Evolutionary conservation across 306 rosid genomes (phyloP), one percentile per base, ranked within the genome.

Genomic region (Crataegus laevigata): DNA sequence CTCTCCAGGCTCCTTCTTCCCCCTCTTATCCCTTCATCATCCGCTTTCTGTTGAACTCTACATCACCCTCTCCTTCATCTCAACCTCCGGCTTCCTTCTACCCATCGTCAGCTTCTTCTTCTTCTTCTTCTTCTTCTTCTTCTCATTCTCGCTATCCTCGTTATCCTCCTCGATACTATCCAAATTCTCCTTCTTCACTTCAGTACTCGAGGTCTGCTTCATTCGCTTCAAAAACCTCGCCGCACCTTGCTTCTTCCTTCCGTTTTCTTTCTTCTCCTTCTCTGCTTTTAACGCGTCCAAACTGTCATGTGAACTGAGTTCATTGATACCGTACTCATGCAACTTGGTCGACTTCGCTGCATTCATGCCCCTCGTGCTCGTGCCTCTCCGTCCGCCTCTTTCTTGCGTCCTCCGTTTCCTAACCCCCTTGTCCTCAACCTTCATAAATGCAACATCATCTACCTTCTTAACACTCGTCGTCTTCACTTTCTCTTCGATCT

Each of bases 191-290:
- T 62, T 83, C 26, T 68, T 78, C 7, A 8, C 29, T 4, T 18
- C 68, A 28, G 77, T 67, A 5, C 66, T 63, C 2, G 34, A 80
- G 73, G 74, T 82, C 63, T 82, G 86, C 57, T 79, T 84, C 78
- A 87, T 82, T 73, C 91, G 80, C 81, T 78, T 84, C 78, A 87
- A 80, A 63, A 87, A 84, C 34, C 83, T 78, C 9, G 73, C 91
- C 0, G 82, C 88, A 0, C 88, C 88, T 50, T 77, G 78, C 82
- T 73, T 87, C 80, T 80, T 84, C 81, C 72, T 82, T 10, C 17
- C 60, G 3, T 34, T 65, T 55, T 79, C 86, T 66, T 77, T 87
- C 80, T 82, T 84, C 36, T 75, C 88, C 26, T 18, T 18, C 24
- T 21, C 51, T 51, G 36, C 55, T 75, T 73, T 61, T 25, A 69